A percentile compares a stretch with the other conserved stretches of the same genome.
Evolutionary conservation across 371 early-diverging fungal genomes (phyloP).

Genomic region (Syncephalastrum sp.): DNA sequence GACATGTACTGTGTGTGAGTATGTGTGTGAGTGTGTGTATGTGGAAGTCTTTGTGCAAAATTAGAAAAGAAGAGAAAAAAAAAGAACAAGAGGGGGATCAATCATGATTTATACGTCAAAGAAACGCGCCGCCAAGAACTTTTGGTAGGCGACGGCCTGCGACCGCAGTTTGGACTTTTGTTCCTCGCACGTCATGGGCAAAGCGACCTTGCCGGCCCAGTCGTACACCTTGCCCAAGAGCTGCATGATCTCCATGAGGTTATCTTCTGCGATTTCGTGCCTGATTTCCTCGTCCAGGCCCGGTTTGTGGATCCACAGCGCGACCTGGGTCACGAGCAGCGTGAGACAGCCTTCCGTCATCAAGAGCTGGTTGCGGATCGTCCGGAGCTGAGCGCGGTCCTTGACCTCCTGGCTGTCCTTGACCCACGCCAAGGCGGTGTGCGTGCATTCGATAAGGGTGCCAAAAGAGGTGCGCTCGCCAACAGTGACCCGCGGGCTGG

Average conservation of each 20-base stretch:
- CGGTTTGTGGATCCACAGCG: conserved; percentile 40
- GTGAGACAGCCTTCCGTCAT: conserved; percentile 27
- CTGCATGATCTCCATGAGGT: conserved; percentile 25
- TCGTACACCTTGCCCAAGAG: conserved; percentile 15
- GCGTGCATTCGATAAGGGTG: conserved; percentile 33
- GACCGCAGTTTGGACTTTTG: conserved; percentile 2
- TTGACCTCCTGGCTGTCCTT: conserved; percentile 20
- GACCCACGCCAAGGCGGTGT: conserved; percentile 19
- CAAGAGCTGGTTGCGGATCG: conserved; percentile 7
- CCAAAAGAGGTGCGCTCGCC: conserved; percentile 29
- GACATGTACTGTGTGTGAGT: too few species aligned
- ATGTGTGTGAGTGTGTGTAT: too few species aligned
- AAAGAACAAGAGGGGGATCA: too few species aligned
- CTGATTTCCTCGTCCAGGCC: conserved; percentile 18
- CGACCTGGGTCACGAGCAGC: conserved; percentile 28
- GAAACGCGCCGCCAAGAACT: too few species aligned
- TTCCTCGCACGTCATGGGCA: conserved; percentile 6
- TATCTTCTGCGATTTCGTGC: conserved; percentile 28
- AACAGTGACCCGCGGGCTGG: conserved; percentile 16
- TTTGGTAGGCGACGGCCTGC: too few species aligned
- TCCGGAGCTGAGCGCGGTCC: background rate
- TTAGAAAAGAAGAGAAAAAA: too few species aligned
- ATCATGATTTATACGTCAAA: too few species aligned
- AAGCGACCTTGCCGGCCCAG: background rate
- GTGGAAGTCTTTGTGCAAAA: too few species aligned